phyloP scores from a whole-genome alignment of 495 filamentous ascomycete species.

The Aspergillus conjunctus region DNA sequence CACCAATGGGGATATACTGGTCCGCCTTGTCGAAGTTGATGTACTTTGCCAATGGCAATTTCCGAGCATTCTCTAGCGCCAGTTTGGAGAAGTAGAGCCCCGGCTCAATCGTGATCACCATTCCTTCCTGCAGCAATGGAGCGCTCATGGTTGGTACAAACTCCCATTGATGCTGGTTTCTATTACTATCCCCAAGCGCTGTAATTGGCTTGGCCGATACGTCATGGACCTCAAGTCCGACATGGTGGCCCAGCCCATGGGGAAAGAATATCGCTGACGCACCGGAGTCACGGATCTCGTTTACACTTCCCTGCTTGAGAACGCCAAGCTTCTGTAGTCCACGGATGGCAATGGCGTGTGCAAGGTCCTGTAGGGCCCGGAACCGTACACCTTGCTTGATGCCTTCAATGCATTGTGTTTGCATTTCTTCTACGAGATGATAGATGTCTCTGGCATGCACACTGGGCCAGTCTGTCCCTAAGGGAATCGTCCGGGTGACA shows the following conservation, averaged over 20 bases:
- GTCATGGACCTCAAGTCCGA: conserved; percentile 91
- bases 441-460: conserved; percentile 70
- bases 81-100: conserved; percentile 90
- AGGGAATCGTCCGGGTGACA: conserved; percentile 83
- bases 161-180: conserved; percentile 18
- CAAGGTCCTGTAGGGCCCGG: conserved; percentile 67
- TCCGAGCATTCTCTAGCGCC: conserved; percentile 78
- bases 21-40: conserved; percentile 74
- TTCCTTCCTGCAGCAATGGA: conserved; percentile 60
- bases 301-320: conserved; percentile 51
- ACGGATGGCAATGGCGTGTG: conserved; percentile 69
- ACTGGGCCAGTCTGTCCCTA: conserved; percentile 62
- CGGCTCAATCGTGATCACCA: conserved; percentile 87
- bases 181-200: conserved; percentile 26
- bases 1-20: conserved; percentile 76
- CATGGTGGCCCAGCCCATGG: conserved; percentile 86
- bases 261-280: conserved; percentile 83
- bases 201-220: conserved; percentile 57
- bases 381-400: conserved; percentile 68
- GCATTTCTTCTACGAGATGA: conserved; percentile 77
- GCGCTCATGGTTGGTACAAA: conserved; percentile 27
- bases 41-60: conserved; percentile 62
- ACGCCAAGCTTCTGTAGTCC: conserved; percentile 74
- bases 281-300: conserved; percentile 68
- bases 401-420: conserved; percentile 69